phyloP scores from a whole-genome alignment of 2,329 filamentous ascomycete genomes.

The Aspergillus sp. region DNA sequence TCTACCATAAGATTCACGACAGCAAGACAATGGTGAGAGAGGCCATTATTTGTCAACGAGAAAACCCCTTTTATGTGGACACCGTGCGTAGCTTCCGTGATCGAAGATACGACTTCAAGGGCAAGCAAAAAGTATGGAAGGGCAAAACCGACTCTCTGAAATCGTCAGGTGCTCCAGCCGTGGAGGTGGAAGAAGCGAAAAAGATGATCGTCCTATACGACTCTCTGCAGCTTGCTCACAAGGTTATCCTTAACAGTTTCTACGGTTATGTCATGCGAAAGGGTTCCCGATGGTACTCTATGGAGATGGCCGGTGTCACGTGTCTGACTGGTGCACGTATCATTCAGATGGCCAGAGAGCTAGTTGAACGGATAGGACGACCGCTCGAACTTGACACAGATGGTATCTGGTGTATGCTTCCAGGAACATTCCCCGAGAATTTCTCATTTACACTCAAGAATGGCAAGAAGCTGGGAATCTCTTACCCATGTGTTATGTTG shows the following conservation, averaged over 20 bases:
- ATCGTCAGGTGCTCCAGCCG: constrained; percentile 70
- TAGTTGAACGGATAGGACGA: constrained; percentile 89
- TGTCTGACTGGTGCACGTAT: constrained; percentile 95
- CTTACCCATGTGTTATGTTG: constrained; percentile 98
- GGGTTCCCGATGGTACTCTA: constrained; percentile 96
- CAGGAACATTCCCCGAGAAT: constrained; percentile 93
- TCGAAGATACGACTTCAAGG: constrained; percentile 97
- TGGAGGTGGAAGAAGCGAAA: constrained; percentile 88
- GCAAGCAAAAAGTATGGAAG: constrained; percentile 97
- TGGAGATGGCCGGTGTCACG: constrained; percentile 99
- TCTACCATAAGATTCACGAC: constrained; percentile 99
- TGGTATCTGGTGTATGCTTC: constrained; percentile 99
- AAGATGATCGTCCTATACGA: constrained; percentile 99
- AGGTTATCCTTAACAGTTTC: constrained; percentile 98
- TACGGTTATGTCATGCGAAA: constrained; percentile 99
- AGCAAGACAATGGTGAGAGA: constrained; percentile 89
- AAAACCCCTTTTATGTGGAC: constrained; percentile 98
- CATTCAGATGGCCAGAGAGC: constrained; percentile 90
- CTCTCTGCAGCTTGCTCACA: constrained; percentile 93
- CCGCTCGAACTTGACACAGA: constrained; percentile 95
- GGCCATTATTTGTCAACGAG: constrained; percentile 95
- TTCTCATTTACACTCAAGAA: constrained; percentile 92
- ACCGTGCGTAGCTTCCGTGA: constrained; percentile 96
- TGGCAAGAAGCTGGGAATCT: constrained; percentile 94
- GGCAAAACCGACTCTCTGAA: constrained; percentile 89